Evolutionary conservation across 306 rosid species (phyloP).

Genomic region (Prunus campanulata): DNA sequence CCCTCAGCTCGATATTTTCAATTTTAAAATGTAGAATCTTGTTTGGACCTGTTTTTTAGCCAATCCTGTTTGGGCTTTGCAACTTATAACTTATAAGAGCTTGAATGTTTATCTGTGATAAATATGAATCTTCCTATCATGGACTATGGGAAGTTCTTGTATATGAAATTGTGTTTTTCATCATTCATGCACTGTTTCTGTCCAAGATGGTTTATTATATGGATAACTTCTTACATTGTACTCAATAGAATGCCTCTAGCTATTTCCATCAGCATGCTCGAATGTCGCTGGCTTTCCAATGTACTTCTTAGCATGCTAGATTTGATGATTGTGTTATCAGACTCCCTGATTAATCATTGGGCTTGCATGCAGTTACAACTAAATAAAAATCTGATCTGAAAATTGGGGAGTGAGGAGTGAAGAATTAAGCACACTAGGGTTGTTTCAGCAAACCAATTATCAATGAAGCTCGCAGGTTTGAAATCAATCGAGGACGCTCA

Average conservation of each 20-base stretch:
- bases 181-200: too few species aligned
- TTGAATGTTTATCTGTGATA: background rate
- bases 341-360: background rate
- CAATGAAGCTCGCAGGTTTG: conserved; percentile 88
- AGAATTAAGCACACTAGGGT: conserved; percentile 2
- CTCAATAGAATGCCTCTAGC: background rate
- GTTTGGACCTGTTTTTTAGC: background rate
- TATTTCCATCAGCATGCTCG: background rate
- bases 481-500: conserved; percentile 83
- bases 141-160: background rate
- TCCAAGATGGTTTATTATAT: too few species aligned
- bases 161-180: too few species aligned
- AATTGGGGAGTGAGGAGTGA: background rate
- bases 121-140: background rate
- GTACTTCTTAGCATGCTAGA: background rate
- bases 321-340: background rate
- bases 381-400: background rate
- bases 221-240: background rate
- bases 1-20: conserved; percentile 73
- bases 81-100: background rate
- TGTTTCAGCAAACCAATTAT: background rate
- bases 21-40: conserved; percentile 55
- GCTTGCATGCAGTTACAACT: background rate
- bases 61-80: background rate
- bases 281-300: too few species aligned